Evolutionary conservation across 129 eudicot species (phyloP).

Genomic region (Flaveria sonorensis): DNA sequence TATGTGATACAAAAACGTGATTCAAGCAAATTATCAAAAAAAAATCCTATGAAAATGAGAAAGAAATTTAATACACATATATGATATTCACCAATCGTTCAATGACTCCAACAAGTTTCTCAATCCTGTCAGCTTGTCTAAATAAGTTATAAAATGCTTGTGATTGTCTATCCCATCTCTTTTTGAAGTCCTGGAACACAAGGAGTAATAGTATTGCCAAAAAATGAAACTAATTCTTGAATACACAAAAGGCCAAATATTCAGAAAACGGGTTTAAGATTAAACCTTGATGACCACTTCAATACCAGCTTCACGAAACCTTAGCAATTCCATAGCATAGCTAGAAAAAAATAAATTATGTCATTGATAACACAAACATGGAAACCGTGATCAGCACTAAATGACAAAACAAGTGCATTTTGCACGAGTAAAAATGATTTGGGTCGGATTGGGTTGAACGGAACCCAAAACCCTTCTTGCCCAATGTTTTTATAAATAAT

Average conservation of each 20-base stretch:
- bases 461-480: not conserved
- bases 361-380: slow-evolving; percentile 18
- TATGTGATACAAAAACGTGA: not conserved
- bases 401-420: not conserved
- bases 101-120: slow-evolving; percentile 76
- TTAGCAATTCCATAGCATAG: slow-evolving; percentile 89
- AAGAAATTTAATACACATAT: slow-evolving; percentile 44
- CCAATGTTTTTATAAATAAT: not conserved
- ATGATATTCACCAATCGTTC: slow-evolving; percentile 72
- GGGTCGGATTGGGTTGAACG: not conserved
- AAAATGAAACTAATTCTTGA: slow-evolving; percentile 20
- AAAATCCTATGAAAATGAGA: slow-evolving; percentile 16
- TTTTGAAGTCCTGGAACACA: slow-evolving; percentile 71
- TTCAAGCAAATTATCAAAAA: not conserved
- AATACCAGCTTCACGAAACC: slow-evolving; percentile 96
- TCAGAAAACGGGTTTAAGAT: slow-evolving; percentile 11
- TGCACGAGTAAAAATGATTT: not conserved
- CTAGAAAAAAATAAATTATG: slow-evolving; percentile 41
- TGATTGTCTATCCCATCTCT: slow-evolving; percentile 94
- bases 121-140: slow-evolving; percentile 97
- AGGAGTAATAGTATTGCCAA: slow-evolving; percentile 18
- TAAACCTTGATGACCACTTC: slow-evolving; percentile 86
- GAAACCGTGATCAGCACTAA: not conserved
- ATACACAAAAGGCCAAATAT: not conserved
- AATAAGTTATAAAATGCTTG: slow-evolving; percentile 87